These are phyloP conservation scores for Penicillium desertorum DNA, from an alignment of 495 filamentous ascomycete species.

Conservation along the genomic window DNA sequence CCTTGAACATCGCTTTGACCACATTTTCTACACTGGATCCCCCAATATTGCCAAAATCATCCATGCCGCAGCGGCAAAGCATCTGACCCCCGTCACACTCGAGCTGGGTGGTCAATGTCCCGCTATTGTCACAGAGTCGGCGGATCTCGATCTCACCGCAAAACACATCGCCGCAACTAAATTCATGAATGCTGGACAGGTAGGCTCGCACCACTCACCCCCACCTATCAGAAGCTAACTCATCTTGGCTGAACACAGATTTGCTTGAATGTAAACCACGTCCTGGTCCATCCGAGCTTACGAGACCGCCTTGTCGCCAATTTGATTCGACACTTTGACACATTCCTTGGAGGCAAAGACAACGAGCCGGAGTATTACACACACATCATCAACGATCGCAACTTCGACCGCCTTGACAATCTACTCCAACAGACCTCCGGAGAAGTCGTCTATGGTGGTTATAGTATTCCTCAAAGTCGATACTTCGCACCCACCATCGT, in stretches of 20 bases:
- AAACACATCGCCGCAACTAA: constrained; percentile 79
- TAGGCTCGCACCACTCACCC: background rate
- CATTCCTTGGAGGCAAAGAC: constrained; percentile 65
- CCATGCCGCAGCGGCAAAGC: constrained; percentile 82
- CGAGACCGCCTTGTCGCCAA: constrained; percentile 65
- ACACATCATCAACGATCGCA: constrained; percentile 72
- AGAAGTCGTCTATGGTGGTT: constrained; percentile 72
- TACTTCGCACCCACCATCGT: constrained; percentile 81
- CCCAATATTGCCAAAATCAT: constrained; percentile 73
- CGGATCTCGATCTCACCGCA: constrained; percentile 72
- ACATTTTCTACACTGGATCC: constrained; percentile 89
- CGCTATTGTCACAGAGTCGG: constrained; percentile 75
- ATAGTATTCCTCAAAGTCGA: constrained; percentile 61
- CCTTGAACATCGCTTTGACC: constrained; percentile 82
- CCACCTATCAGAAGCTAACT: background rate
- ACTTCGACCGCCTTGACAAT: constrained; percentile 74
- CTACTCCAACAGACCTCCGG: constrained; percentile 72
- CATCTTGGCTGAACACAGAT: constrained; percentile 33
- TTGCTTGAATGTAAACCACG: constrained; percentile 82
- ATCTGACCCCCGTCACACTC: constrained; percentile 77
- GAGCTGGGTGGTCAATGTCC: constrained; percentile 87
- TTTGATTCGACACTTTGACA: constrained; percentile 58
- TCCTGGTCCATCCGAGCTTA: constrained; percentile 68
- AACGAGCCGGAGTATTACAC: constrained; percentile 61
- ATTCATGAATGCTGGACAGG: constrained; percentile 72